Percentiles rank a stretch among this genome's conserved stretches.
phyloP scores from a whole-genome alignment of 306 rosid species.

The Vicia villosa region DNA sequence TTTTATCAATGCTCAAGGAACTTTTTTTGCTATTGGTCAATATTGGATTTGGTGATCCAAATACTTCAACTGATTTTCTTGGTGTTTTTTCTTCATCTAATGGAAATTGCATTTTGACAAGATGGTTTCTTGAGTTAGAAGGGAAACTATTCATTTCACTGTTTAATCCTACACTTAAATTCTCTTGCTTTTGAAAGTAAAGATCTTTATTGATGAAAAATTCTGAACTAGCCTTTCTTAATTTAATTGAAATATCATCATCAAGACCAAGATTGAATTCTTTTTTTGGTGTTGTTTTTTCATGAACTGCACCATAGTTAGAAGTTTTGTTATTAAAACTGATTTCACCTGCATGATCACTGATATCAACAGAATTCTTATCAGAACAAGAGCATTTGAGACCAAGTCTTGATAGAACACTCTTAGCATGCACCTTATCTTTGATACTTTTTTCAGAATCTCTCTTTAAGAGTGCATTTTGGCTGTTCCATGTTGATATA shows the following conservation, averaged over 20 bases:
- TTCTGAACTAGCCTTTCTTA: conserved; percentile 39
- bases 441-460: conserved; percentile 25
- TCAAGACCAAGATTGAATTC: conserved; percentile 32
- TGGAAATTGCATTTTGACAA: conserved; percentile 35
- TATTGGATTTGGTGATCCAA: conserved; percentile 56
- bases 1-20: conserved; percentile 59
- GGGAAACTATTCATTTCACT: conserved; percentile 38
- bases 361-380: conserved; percentile 56
- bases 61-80: conserved; percentile 72
- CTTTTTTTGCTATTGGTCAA: conserved; percentile 39
- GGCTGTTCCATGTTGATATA: conserved; percentile 80
- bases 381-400: conserved; percentile 69
- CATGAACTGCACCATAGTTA: conserved; percentile 19
- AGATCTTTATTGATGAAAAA: conserved; percentile 34
- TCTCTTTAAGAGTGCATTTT: conserved; percentile 50
- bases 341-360: conserved; percentile 49
- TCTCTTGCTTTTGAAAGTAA: conserved; percentile 41
- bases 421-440: conserved; percentile 43
- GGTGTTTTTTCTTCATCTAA: conserved; percentile 41
- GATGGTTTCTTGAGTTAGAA: conserved; percentile 36
- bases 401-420: conserved; percentile 59
- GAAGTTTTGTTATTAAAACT: conserved; percentile 41
- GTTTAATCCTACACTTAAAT: conserved; percentile 32
- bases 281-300: conserved; percentile 35
- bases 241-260: conserved; percentile 34